These are phyloP conservation scores for Fonsecaea multimorphosa DNA, from an alignment of 2,329 filamentous ascomycete species.

Conservation along the genomic window DNA sequence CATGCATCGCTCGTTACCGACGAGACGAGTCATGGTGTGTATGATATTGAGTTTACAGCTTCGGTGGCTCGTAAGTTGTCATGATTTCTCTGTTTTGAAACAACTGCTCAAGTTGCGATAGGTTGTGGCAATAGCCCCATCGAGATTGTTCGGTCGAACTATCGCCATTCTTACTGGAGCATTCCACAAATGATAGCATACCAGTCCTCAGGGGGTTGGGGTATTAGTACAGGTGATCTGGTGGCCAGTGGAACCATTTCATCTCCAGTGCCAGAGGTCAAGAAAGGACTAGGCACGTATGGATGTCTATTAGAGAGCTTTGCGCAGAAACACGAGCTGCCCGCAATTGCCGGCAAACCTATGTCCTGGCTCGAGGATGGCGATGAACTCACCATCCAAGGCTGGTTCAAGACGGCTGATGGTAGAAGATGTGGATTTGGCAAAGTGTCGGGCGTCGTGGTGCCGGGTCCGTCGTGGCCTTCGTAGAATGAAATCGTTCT, in stretches of 20 bases:
- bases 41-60: slow-evolving; percentile 19
- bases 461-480: slow-evolving; percentile 8
- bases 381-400: slow-evolving; percentile 23
- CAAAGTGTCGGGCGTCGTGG: slow-evolving; percentile 8
- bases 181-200: slow-evolving; percentile 16
- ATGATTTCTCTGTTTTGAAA: not conserved
- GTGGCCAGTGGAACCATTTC: slow-evolving; percentile 19
- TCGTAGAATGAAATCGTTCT: not conserved
- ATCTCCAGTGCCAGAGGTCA: slow-evolving; percentile 14
- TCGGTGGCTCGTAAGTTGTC: slow-evolving; percentile 9
- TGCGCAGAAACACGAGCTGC: slow-evolving; percentile 8
- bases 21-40: slow-evolving; percentile 19
- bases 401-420: slow-evolving; percentile 22
- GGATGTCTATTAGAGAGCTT: slow-evolving; percentile 17
- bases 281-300: slow-evolving; percentile 9
- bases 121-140: slow-evolving; percentile 1
- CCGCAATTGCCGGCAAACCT: slow-evolving; percentile 4
- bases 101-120: not conserved
- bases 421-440: slow-evolving; percentile 20
- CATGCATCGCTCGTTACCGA: slow-evolving; percentile 9
- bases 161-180: slow-evolving; percentile 20
- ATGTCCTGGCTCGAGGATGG: slow-evolving; percentile 24
- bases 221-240: slow-evolving; percentile 19
- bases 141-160: slow-evolving; percentile 17
- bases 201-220: slow-evolving; percentile 17